Base-by-base conservation (phyloP, 139 green algal species). In the Parachlorella kessleri region DNA sequence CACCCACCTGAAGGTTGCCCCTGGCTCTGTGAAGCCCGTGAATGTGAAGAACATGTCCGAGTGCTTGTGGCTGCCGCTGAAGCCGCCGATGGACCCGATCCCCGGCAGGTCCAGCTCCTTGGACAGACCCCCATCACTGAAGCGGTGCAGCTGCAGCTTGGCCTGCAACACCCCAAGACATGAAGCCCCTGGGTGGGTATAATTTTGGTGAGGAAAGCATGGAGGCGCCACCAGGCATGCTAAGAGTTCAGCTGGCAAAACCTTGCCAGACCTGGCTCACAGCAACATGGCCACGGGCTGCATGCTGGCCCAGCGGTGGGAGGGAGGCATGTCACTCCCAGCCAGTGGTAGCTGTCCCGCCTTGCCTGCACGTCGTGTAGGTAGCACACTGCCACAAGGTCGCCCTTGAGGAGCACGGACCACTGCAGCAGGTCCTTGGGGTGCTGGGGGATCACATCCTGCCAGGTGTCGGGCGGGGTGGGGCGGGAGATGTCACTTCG, bases 11-110 rank as follows among this genome's bases (percentile, higher is more conserved):
- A 33, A 72, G 33, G 32, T 41, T n/a, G 66, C 66, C 32, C 90
- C 88, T 72, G 93, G 91, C 55, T 92, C 83, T 3, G 84, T 89
- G 82, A 94, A 93, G 39, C 68, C 72, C 36, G 80, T 88, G 88
- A 95, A 96, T n/a, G 74, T 85, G 77, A 96, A 95, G 83, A 96
- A 98, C 37, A 89, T 84, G 73, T 95, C 87, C 0, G 71, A 85
- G 72, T 85, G 55, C 72, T 92, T 91, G 26, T 89, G 82, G 30
- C 76, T 77, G 6, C 94, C 92, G 30, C 75, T 90, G 84, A 95
- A 85, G 7, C 78, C 75, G 28, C 65, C 71, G 35, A 96, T 74
- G 33, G 73, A 74, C 76, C 90, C 87, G 63, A 96, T 72, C 38
- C 92, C 91, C 0, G 92, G 91, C 72, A 98, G 84, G 1, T 70